Conservation (phyloP, 257 asterid genomes). For the Eustoma russellianum region DNA sequence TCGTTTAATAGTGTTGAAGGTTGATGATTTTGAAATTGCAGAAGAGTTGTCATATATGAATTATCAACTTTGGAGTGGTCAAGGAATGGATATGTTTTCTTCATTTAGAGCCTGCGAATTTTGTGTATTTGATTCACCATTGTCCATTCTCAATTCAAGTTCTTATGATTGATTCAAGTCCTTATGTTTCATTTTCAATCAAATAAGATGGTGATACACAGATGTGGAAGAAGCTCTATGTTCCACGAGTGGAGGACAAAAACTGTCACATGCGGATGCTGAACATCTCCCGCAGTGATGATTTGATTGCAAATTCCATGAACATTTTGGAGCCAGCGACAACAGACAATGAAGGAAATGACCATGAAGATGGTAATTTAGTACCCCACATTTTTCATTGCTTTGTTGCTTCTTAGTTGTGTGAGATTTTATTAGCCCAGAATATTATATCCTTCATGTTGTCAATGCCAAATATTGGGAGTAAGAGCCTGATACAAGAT, state of each 20-base stretch:
- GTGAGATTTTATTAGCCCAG: not conserved
- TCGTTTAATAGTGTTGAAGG: no score
- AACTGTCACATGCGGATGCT: conserved; percentile 93
- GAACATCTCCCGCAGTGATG: conserved; percentile 62
- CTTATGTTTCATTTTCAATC: conserved; percentile 18
- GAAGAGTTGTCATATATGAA: no score
- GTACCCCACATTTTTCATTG: not conserved
- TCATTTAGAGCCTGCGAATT: not conserved
- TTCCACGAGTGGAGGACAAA: conserved; percentile 92
- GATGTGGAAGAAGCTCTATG: conserved; percentile 70
- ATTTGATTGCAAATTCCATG: conserved; percentile 85
- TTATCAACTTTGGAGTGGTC: no score
- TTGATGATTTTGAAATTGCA: no score
- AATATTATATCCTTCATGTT: not conserved
- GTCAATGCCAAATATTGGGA: no score
- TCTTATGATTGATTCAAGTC: conserved; percentile 2
- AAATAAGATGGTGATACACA: conserved; percentile 40
- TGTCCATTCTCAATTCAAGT: no score
- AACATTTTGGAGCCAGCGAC: conserved; percentile 81
- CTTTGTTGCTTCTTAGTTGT: not conserved
- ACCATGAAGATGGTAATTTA: conserved; percentile 71
- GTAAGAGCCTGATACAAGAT: no score
- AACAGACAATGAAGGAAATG: conserved; percentile 62
- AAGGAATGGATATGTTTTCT: no score
- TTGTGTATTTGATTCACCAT: not conserved